Evolutionary conservation across 768 basidiomycete genomes (phyloP).

Genomic region (Tricholoma bakamatsutake): DNA sequence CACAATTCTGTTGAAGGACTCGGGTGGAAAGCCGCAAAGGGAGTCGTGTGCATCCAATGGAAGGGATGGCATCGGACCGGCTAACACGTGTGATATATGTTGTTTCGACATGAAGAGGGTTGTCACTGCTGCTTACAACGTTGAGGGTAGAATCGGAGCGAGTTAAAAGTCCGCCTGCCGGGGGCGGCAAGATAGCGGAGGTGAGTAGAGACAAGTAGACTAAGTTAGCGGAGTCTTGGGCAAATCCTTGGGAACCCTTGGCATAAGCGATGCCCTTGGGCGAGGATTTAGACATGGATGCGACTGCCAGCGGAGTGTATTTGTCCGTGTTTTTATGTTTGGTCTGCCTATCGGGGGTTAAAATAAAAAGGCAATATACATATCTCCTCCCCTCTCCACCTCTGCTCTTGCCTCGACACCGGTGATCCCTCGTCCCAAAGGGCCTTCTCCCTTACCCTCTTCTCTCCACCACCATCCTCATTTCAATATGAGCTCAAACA

Average conservation of each 20-base stretch:
- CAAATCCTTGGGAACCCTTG: not conserved
- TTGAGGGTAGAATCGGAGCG: no score
- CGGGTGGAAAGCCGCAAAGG: no score
- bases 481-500: conserved; percentile 32
- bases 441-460: conserved; percentile 19
- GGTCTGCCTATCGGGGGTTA: conserved; percentile 14
- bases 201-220: no score
- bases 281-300: not conserved
- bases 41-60: no score
- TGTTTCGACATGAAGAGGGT: no score
- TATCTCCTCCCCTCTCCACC: conserved; percentile 13
- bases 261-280: not conserved
- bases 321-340: conserved; percentile 19
- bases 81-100: no score
- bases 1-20: no score
- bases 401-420: conserved; percentile 8
- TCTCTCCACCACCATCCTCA: conserved; percentile 17
- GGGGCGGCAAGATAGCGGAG: no score
- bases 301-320: no score
- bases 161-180: not conserved
- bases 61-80: no score
- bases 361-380: conserved; percentile 24
- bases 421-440: conserved; percentile 14
- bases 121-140: no score
- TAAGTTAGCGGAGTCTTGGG: no score